A percentile compares a stretch with the other conserved stretches of the same genome.
These are phyloP conservation scores for Eruca vesicaria DNA, from an alignment of 441 rosid genomes.

Conservation along the genomic window DNA sequence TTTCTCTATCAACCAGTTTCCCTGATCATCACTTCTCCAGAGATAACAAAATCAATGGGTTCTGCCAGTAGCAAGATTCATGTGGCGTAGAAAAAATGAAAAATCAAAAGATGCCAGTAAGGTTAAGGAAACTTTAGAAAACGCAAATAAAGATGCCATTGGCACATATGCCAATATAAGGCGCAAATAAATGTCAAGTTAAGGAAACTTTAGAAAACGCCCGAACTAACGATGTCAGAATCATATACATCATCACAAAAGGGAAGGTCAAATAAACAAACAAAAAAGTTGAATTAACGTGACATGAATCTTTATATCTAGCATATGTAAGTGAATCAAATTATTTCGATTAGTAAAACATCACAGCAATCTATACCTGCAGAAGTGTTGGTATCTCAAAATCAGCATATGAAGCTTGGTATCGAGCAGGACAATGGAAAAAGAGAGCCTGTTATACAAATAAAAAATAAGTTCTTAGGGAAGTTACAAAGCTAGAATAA, in stretches of 20 bases:
- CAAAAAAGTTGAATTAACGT: not conserved
- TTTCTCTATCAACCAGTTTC: conserved; percentile 5
- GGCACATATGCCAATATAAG: not conserved
- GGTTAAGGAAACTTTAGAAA: too few relatives aligned
- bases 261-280: not conserved
- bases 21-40: not conserved
- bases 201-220: not conserved
- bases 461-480: conserved; percentile 23
- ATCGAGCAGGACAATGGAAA: conserved; percentile 87
- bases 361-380: conserved; percentile 57
- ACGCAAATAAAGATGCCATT: too few relatives aligned
- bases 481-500: conserved; percentile 1
- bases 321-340: conserved; percentile 11
- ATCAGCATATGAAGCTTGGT: conserved; percentile 83
- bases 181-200: not conserved
- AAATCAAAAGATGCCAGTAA: not conserved
- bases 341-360: not conserved
- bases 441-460: conserved; percentile 65
- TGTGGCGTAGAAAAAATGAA: not conserved
- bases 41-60: not conserved
- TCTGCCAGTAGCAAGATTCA: not conserved
- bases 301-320: not conserved
- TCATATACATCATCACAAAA: not conserved
- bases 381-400: conserved; percentile 90
- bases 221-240: not conserved